Conservation (phyloP, 106 monocot genomes). For the Dendrobium catenatum region DNA sequence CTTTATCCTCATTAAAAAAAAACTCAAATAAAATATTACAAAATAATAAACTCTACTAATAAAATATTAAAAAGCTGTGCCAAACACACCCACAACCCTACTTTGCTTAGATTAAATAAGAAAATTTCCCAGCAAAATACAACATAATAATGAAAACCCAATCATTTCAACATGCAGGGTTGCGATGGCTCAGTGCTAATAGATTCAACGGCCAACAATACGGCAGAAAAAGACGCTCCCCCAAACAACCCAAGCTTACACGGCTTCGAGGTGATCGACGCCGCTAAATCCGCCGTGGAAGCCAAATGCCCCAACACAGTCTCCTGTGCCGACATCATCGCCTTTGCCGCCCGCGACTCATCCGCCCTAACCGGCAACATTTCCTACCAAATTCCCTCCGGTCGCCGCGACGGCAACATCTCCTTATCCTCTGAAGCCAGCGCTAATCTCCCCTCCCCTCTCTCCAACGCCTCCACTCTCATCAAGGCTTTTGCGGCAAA, state of each 20-base stretch:
- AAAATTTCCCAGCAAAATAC: too few species aligned
- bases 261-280: conserved; percentile 50
- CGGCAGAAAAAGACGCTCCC: conserved; percentile 31
- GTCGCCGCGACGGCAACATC: conserved; percentile 32
- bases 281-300: conserved; percentile 32
- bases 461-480: conserved; percentile 15
- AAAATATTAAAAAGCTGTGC: too few species aligned
- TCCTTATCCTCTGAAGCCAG: conserved; percentile 18
- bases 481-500: conserved; percentile 21
- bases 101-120: too few species aligned
- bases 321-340: conserved; percentile 48
- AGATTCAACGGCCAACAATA: conserved; percentile 16
- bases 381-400: conserved; percentile 30
- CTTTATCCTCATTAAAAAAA: too few species aligned
- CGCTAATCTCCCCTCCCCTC: conserved; percentile 23
- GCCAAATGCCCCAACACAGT: conserved; percentile 25
- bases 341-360: conserved; percentile 51
- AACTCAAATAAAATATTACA: too few species aligned
- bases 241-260: conserved; percentile 46
- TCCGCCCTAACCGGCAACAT: conserved; percentile 20
- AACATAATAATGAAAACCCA: neutral
- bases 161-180: conserved; percentile 15
- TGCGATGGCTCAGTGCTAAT: conserved; percentile 47
- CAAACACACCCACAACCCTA: too few species aligned
- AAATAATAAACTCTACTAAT: too few species aligned